A percentile compares a stretch with the other conserved stretches of the same genome.
Conservation (phyloP, 441 rosid genomes). For the Bocquillonia castaneifolia region DNA sequence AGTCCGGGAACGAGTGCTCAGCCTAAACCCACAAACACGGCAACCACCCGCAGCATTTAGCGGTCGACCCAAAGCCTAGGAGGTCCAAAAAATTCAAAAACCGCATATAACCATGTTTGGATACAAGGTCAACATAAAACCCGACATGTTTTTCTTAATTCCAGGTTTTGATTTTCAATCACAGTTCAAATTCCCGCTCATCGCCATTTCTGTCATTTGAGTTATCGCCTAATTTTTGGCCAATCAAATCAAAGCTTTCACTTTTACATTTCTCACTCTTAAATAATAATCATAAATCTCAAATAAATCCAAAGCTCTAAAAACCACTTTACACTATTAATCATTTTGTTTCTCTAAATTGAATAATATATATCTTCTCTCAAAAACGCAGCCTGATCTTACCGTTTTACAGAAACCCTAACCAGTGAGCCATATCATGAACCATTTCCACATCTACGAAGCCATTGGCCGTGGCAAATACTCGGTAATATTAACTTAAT, state of each 20-base stretch:
- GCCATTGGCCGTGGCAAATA: constrained; percentile 94
- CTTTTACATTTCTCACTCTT: background rate
- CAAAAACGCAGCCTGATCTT: constrained; percentile 3
- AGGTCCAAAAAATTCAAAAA: constrained; percentile 24
- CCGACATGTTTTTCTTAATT: constrained; percentile 6
- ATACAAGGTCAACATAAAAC: background rate
- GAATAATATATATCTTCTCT: background rate
- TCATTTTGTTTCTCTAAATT: background rate
- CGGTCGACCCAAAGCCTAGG: too few species aligned
- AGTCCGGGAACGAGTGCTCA: too few species aligned
- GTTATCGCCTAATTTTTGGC: background rate
- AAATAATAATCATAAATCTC: too few species aligned
- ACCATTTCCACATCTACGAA: constrained; percentile 88
- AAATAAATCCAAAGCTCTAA: too few species aligned
- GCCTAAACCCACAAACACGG: too few species aligned
- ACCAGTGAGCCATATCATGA: constrained; percentile 47
- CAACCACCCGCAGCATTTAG: too few species aligned
- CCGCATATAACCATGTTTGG: background rate
- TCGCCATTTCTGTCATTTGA: background rate
- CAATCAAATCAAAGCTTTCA: background rate
- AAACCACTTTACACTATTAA: background rate
- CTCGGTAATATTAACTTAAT: constrained; percentile 55
- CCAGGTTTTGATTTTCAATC: constrained; percentile 18
- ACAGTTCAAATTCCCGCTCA: constrained; percentile 17
- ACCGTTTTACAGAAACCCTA: constrained; percentile 17